These are phyloP conservation scores for Adansonia rubrostipa DNA, from an alignment of 441 rosid genomes.

Conservation along the genomic window DNA sequence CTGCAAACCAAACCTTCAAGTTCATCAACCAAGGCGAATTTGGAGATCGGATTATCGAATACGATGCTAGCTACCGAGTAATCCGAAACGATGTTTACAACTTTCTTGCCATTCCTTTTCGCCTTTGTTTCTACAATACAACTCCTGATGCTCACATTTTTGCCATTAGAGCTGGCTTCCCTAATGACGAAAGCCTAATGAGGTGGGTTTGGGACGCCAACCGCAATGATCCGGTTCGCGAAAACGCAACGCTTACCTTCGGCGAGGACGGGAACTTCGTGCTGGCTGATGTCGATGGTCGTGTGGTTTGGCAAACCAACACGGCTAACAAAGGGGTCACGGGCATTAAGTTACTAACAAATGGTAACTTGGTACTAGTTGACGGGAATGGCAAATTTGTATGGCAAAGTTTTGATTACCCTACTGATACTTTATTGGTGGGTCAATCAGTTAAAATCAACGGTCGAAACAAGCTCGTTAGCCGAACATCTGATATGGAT, in stretches of 20 bases:
- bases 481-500: conserved; percentile 39
- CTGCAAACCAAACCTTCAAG: conserved; percentile 40
- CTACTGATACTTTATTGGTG: conserved; percentile 46
- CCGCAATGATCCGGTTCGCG: conserved; percentile 55
- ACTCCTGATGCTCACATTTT: conserved; percentile 50
- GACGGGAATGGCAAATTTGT: conserved; percentile 52
- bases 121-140: conserved; percentile 53
- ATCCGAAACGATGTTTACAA: conserved; percentile 11
- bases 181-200: conserved; percentile 31
- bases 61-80: conserved; percentile 45
- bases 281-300: conserved; percentile 59
- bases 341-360: conserved; percentile 53
- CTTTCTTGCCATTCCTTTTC: conserved; percentile 35
- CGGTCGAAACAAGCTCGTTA: conserved; percentile 45
- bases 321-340: conserved; percentile 68
- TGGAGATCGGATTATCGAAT: conserved; percentile 44
- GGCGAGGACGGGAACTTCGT: conserved; percentile 62
- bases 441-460: conserved; percentile 42
- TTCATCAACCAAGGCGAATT: conserved; percentile 48
- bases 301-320: conserved; percentile 67
- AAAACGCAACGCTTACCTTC: conserved; percentile 58
- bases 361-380: conserved; percentile 70
- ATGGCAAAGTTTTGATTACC: conserved; percentile 60
- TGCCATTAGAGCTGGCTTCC: conserved; percentile 40
- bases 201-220: conserved; percentile 79